phyloP scores from a whole-genome alignment of 106 monocot species.

The Chionographis japonica region DNA sequence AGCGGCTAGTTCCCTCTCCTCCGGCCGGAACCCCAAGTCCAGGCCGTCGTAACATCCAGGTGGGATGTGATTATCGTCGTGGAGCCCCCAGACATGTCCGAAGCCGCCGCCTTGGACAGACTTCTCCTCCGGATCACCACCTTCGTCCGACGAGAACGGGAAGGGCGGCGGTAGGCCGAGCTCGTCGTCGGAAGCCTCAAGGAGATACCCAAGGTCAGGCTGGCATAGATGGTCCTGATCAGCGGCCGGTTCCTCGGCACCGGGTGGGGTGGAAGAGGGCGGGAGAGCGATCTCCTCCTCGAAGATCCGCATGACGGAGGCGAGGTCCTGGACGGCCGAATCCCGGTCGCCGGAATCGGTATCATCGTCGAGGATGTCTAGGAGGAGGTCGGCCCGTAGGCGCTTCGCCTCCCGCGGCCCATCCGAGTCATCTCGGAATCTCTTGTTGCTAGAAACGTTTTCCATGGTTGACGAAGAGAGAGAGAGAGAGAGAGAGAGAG shows the following conservation, averaged over 20 bases:
- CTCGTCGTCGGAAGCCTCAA: constrained; percentile 52
- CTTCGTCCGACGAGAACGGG: neutral
- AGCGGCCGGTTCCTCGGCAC: no score
- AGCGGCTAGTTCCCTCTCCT: no score
- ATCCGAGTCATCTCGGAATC: neutral
- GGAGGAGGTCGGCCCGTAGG: constrained; percentile 1
- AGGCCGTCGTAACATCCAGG: neutral
- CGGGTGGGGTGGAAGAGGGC: neutral
- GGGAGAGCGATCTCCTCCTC: constrained; percentile 10
- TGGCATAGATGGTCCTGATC: neutral
- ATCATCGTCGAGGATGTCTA: constrained; percentile 6
- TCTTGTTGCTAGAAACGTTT: neutral
- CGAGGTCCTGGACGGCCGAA: constrained; percentile 2
- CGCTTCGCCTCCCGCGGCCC: constrained; percentile 8
- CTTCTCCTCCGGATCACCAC: neutral
- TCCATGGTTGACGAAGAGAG: neutral
- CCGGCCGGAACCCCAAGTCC: constrained; percentile 10
- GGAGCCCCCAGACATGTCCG: constrained; percentile 16
- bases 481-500: neutral
- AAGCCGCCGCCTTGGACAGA: no score
- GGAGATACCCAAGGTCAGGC: constrained; percentile 29
- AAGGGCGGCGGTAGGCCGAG: constrained; percentile 45
- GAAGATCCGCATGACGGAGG: constrained; percentile 6
- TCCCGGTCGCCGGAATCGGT: neutral
- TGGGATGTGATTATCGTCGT: constrained; percentile 8